Evolutionary conservation across 2,329 filamentous ascomycete species (phyloP).

Genomic region (Arachnomyces sp.): DNA sequence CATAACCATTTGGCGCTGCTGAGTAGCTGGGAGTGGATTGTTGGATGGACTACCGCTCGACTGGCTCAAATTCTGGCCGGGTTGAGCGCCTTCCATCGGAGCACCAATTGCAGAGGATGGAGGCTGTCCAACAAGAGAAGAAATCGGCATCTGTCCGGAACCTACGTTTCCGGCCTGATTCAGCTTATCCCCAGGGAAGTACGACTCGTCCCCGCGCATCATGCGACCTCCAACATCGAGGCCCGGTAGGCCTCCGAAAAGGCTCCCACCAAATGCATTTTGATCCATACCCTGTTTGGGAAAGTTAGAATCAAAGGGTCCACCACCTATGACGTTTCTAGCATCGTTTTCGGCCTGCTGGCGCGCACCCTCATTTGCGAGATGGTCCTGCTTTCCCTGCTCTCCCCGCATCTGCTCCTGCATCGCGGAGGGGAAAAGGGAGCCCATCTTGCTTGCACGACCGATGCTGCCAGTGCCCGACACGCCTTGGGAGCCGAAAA

Average conservation of each 20-base stretch:
- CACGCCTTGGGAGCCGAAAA: conserved; percentile 57
- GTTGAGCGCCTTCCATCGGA: conserved; percentile 22
- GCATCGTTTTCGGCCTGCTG: conserved; percentile 44
- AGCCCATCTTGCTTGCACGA: conserved; percentile 72
- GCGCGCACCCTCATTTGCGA: conserved; percentile 49
- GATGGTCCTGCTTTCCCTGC: conserved; percentile 52
- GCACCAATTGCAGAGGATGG: conserved; percentile 24
- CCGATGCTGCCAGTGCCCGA: conserved; percentile 58
- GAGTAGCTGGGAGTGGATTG: conserved; percentile 58
- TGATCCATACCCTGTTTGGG: conserved; percentile 2
- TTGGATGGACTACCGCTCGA: conserved; percentile 44
- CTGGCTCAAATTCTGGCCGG: conserved; percentile 28
- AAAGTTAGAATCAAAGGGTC: conserved; percentile 41
- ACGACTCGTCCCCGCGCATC: conserved; percentile 16
- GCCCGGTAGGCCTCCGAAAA: conserved; percentile 23
- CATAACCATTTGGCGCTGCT: conserved; percentile 93
- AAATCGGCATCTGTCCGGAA: conserved; percentile 28
- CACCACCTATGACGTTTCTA: conserved; percentile 52
- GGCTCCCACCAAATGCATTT: conserved; percentile 32
- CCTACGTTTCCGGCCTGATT: conserved; percentile 24
- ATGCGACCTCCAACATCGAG: conserved; percentile 6
- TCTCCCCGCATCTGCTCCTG: conserved; percentile 76
- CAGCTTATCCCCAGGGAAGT: conserved; percentile 23
- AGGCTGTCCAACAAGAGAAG: conserved; percentile 21
- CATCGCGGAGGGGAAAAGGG: conserved; percentile 80